Base-by-base conservation (phyloP, 2,329 filamentous ascomycete species). In the Albifimbria verrucaria region DNA sequence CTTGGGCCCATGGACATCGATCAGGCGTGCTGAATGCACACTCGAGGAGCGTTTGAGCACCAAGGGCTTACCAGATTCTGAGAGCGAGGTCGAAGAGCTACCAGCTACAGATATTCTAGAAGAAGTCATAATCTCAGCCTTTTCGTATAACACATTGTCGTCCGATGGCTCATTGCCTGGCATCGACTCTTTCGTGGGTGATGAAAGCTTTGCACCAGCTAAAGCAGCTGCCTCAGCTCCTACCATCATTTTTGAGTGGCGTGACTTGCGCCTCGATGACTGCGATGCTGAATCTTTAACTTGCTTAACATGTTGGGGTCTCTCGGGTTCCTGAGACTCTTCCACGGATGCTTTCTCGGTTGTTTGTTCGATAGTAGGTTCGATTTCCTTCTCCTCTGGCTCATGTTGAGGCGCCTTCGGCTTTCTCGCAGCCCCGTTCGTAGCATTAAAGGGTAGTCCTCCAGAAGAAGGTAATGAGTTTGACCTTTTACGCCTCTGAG, bases 121-220 rank as follows among this genome's bases (percentile, higher is more conserved):
- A 0, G 81, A 82, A 0, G 78, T 84, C 51, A 85, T 57, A 25
- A 85, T 81, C 59, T 83, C 73, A 2, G 80, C 78, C 59, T 82
- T 76, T 76, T 89, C 80, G 65, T 82, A 72, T 65, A 73, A 61
- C 21, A 58, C 57, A 65, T 80, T 59, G 61, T 77, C 52, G 58
- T 85, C 67, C 59, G 81, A 5, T n/a, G 32, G 32, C 4, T 39
- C 32, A 39, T 39, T 39, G 11, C 5, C 6, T 12, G 32, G 15
- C 12, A 12, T n/a, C 32, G 18, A 39, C 15, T 39, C 32, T 12
- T 39, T 39, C 12, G 32, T n/a, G 5, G n/a, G n/a, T n/a, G n/a
- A n/a, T n/a, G n/a, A n/a, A n/a, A n/a, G n/a, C n/a, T n/a, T n/a
- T n/a, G n/a, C n/a, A n/a, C n/a, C n/a, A 10, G 46, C 15, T n/a